Evolutionary conservation across 1,139 yeast species (phyloP), one percentile per base, ranked within the genome.

Genomic region (Protomyces macrosporus): DNA sequence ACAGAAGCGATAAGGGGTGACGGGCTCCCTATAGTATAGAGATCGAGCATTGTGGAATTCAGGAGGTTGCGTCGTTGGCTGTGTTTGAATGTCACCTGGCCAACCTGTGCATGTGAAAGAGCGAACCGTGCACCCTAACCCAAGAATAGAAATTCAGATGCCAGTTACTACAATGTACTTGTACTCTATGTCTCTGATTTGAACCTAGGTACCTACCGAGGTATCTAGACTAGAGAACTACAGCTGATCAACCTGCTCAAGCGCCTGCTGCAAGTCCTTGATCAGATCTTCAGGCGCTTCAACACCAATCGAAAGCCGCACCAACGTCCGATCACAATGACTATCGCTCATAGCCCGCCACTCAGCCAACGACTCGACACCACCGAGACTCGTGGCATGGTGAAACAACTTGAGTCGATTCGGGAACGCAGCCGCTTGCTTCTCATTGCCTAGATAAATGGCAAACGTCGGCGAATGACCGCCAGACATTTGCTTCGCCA

Each of bases 351-450:
- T 89, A 6, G 39, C 50, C 67, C 82, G 81, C 65, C 96, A 95
- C 77, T 89, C 96, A 69, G 88, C 78, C 74, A 89, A 81, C 33
- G 93, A 86, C 78, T 90, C 96, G 70, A 89, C 86, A 71, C 96
- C 96, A 70, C 96, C 97, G 67, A 89, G 82, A 40, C 95, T 88
- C 78, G 89, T 96, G 67, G 96, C 96, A 72, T 89, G 81, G 34
- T 95, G 86, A 80, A 89, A 89, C 68, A 88, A 76, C 69, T 84
- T 82, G 66, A 90, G 78, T 68, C 80, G 82, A 0, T 86, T 78
- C 3, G 97, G 96, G 12, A 91, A 77, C 1, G 69, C 65, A 68
- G 80, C 82, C 0, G 97, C 97, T 34, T 78, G 75, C 7, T 82
- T 82, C 64, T 78, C 82, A 16, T 78, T 73, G 4, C 74, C 72